Conservation (phyloP, 1,139 yeast genomes). For the Chernovozyma aurita region DNA sequence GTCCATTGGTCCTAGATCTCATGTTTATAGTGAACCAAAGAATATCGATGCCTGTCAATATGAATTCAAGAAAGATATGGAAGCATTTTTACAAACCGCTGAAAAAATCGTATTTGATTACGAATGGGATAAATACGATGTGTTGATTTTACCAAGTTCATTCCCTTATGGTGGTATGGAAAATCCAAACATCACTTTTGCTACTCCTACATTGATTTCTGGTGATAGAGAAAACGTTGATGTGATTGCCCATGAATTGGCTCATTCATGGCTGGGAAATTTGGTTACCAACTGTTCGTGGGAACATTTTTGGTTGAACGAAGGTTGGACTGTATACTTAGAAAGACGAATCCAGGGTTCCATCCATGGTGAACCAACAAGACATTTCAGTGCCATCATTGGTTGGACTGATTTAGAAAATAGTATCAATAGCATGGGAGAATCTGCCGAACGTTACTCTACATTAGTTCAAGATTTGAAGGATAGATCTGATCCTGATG, state of each 20-base stretch:
- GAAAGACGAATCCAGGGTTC: slow-evolving; percentile 81
- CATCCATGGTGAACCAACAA: slow-evolving; percentile 68
- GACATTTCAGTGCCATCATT: slow-evolving; percentile 79
- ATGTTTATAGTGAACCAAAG: slow-evolving; percentile 74
- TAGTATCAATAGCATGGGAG: slow-evolving; percentile 60
- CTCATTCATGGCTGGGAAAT: slow-evolving; percentile 92
- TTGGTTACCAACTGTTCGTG: slow-evolving; percentile 85
- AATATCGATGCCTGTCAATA: slow-evolving; percentile 64
- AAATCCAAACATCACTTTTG: slow-evolving; percentile 86
- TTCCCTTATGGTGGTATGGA: slow-evolving; percentile 98
- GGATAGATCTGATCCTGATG: slow-evolving; percentile 76
- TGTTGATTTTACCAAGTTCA: slow-evolving; percentile 72
- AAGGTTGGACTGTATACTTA: slow-evolving; percentile 93
- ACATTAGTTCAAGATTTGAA: slow-evolving; percentile 66
- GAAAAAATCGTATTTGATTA: slow-evolving; percentile 75
- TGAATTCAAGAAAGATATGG: slow-evolving; percentile 80
- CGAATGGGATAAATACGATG: slow-evolving; percentile 84
- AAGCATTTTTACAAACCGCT: slow-evolving; percentile 75
- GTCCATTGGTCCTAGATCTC: slow-evolving; percentile 81
- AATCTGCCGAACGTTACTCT: slow-evolving; percentile 50
- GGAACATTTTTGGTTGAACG: slow-evolving; percentile 94
- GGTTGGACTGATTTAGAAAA: slow-evolving; percentile 84
- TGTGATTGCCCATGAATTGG: slow-evolving; percentile 87
- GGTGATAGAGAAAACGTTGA: slow-evolving; percentile 85
- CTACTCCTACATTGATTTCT: slow-evolving; percentile 83